Percentiles rank a stretch among this genome's conserved stretches.
Conservation (phyloP, 75 land plant genomes). For the Chamaecyparis obtusa region DNA sequence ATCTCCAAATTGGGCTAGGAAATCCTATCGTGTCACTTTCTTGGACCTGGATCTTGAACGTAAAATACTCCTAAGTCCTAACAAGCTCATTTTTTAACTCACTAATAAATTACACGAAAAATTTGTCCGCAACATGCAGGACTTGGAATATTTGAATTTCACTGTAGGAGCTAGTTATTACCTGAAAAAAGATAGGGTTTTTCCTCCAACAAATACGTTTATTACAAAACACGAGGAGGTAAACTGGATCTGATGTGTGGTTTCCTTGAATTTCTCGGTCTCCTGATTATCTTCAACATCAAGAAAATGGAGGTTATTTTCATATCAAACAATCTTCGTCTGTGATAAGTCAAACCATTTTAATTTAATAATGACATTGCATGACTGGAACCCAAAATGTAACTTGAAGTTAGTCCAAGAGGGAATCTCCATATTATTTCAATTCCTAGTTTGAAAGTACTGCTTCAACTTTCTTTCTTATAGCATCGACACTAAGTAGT, state of each 20-base stretch:
- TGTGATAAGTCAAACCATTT: neutral
- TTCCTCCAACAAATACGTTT: neutral
- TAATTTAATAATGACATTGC: neutral
- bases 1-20: neutral
- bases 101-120: neutral
- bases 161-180: neutral
- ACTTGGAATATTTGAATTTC: neutral
- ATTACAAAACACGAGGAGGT: neutral
- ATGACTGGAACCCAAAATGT: neutral
- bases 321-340: neutral
- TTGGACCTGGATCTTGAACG: neutral
- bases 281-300: neutral
- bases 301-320: neutral
- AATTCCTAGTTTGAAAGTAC: neutral
- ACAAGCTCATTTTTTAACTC: neutral
- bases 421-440: neutral
- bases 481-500: neutral
- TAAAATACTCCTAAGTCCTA: neutral
- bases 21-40: neutral
- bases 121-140: neutral
- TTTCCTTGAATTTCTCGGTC: neutral
- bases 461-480: neutral
- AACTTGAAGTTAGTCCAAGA: neutral
- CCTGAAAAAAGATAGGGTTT: neutral
- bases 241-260: neutral